These are phyloP conservation scores for rapeseed (Brassica napus) DNA, from an alignment of 345 rosid genomes.

Conservation along the genomic window DNA sequence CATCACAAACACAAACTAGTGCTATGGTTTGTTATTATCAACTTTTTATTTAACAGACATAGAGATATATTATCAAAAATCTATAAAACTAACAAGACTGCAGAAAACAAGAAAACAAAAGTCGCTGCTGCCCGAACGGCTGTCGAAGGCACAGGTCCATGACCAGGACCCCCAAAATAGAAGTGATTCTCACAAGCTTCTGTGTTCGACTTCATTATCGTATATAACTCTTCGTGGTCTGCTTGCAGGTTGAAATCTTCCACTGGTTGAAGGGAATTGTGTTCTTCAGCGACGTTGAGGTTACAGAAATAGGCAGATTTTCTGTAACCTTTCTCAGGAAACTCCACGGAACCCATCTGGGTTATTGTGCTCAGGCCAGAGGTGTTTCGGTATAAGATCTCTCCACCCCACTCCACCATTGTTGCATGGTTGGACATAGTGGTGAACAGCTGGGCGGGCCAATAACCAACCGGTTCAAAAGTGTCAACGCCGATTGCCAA, in stretches of 20 bases:
- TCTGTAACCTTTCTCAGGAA: not conserved
- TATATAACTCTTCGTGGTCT: not conserved
- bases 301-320: not conserved
- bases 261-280: not conserved
- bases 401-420: not conserved
- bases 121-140: no score
- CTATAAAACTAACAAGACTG: no score
- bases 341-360: not conserved
- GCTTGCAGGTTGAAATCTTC: not conserved
- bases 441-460: no score
- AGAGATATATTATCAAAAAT: no score
- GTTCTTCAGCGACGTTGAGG: not conserved
- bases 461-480: no score
- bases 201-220: not conserved
- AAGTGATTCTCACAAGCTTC: not conserved
- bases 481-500: no score
- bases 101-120: no score
- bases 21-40: no score
- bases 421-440: not conserved
- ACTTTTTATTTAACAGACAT: no score
- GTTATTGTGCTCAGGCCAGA: not conserved
- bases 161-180: no score
- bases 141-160: no score
- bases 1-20: no score
- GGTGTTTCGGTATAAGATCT: not conserved